These are phyloP conservation scores for Scheffersomyces segobiensis DNA, from an alignment of 1,139 yeast genomes.

Conservation along the genomic window DNA sequence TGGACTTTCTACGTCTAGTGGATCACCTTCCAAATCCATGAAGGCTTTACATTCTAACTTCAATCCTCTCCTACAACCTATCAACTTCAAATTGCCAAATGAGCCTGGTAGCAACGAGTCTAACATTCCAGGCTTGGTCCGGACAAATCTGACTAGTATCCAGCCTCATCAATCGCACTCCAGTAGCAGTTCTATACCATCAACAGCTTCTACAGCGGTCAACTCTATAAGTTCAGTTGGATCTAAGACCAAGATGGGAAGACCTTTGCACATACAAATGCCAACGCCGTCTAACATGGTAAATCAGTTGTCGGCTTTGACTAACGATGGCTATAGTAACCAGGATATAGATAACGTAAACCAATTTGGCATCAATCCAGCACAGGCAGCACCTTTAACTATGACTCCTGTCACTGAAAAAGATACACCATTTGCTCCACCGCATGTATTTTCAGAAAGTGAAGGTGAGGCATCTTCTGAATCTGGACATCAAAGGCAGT, in stretches of 20 bases:
- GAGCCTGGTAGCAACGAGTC: conserved; percentile 1
- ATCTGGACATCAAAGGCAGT: conserved; percentile 8
- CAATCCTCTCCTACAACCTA: conserved; percentile 60
- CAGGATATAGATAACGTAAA: conserved; percentile 36
- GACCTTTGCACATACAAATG: conserved; percentile 50
- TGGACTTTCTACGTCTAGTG: conserved; percentile 17
- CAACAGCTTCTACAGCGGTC: conserved; percentile 1
- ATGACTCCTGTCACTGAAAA: conserved; percentile 81
- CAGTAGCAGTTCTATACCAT: not conserved
- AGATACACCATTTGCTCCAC: conserved; percentile 18
- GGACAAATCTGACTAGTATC: not conserved
- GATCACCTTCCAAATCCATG: conserved; percentile 55
- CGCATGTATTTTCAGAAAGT: not conserved
- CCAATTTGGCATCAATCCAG: conserved; percentile 65
- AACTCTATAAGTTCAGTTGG: conserved; percentile 4
- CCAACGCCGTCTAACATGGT: conserved; percentile 44
- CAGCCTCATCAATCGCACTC: not conserved
- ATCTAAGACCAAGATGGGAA: conserved; percentile 21
- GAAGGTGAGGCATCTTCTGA: conserved; percentile 9
- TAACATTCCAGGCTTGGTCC: not conserved
- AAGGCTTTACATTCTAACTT: conserved; percentile 49
- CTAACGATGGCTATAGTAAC: conserved; percentile 23
- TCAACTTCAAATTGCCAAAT: conserved; percentile 43
- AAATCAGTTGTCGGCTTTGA: conserved; percentile 37
- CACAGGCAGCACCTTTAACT: conserved; percentile 55